Conservation (phyloP, 1,284 basidiomycete genomes). For the Ceratobasidium sp. region DNA sequence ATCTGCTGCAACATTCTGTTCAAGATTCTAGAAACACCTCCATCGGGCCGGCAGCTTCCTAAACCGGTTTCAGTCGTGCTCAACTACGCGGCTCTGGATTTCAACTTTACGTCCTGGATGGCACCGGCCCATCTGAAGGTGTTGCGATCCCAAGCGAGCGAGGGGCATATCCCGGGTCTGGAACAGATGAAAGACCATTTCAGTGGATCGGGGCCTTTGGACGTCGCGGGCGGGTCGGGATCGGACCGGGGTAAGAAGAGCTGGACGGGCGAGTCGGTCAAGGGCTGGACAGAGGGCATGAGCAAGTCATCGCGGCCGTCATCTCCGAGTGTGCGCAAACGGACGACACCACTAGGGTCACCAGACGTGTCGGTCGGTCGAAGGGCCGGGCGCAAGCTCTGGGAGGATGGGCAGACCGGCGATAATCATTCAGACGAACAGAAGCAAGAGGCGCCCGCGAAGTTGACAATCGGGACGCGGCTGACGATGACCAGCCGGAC, state of each 20-base stretch:
- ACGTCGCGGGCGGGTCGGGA: constrained; percentile 73
- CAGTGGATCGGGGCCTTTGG: constrained; percentile 84
- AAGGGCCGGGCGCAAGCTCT: constrained; percentile 43
- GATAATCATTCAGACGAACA: constrained; percentile 42
- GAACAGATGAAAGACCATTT: constrained; percentile 89
- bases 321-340: constrained; percentile 1
- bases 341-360: constrained; percentile 6
- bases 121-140: constrained; percentile 85
- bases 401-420: constrained; percentile 32
- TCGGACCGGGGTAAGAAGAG: constrained; percentile 57
- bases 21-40: constrained; percentile 79
- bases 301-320: background rate
- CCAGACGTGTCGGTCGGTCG: constrained; percentile 37
- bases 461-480: constrained; percentile 76
- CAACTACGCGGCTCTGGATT: constrained; percentile 86
- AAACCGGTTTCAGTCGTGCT: constrained; percentile 82
- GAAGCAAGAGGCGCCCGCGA: constrained; percentile 46
- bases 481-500: constrained; percentile 96
- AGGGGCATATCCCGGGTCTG: constrained; percentile 57
- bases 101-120: constrained; percentile 99
- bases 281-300: constrained; percentile 33
- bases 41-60: constrained; percentile 55
- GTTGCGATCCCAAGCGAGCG: constrained; percentile 81
- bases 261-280: constrained; percentile 50
- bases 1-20: constrained; percentile 84